Conservation (phyloP, 495 filamentous ascomycete species). For the Neurospora sp. region DNA sequence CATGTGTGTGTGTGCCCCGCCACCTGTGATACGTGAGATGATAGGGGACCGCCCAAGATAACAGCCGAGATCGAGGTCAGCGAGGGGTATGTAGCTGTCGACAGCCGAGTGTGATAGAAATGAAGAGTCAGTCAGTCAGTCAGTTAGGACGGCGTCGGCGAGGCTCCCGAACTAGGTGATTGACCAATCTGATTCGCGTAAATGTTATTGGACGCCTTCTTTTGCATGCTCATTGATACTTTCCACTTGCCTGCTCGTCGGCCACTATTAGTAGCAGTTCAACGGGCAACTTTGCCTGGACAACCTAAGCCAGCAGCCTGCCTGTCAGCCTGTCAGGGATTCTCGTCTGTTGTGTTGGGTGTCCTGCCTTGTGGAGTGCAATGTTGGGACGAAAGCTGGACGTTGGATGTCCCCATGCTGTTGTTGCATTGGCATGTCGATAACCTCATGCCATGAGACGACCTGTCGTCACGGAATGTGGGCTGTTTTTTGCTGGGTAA, state of each 20-base stretch:
- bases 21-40: neutral
- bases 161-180: neutral
- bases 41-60: neutral
- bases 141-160: neutral
- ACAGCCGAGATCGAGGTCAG: neutral
- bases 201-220: neutral
- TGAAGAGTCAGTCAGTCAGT: neutral
- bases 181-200: neutral
- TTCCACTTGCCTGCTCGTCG: neutral
- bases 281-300: neutral
- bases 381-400: neutral
- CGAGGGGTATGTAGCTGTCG: neutral
- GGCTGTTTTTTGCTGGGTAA: neutral
- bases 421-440: neutral
- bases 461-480: neutral
- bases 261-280: neutral
- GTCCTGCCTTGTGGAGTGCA: neutral
- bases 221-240: neutral
- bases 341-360: neutral
- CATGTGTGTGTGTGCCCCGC: neutral
- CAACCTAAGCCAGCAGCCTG: neutral
- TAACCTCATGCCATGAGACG: neutral
- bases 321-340: neutral
- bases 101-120: neutral
- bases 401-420: neutral